phyloP scores from a whole-genome alignment of 2,329 filamentous ascomycete genomes.

The Cercospora sp. region DNA sequence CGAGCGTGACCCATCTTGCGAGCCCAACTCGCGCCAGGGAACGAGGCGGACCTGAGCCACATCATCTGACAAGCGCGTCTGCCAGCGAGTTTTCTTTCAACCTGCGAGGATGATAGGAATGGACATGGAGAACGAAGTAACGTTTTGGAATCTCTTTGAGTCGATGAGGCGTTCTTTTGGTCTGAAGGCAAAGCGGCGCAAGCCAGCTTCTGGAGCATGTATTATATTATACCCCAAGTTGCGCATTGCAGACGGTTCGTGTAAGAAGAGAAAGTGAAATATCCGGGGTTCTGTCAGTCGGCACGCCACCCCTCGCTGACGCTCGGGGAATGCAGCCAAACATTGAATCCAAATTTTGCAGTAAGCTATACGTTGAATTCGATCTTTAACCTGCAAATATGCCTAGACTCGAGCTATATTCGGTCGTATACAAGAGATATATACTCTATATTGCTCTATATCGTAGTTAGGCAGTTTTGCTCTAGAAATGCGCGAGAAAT shows the following conservation, averaged over 20 bases:
- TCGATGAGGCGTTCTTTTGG: background rate
- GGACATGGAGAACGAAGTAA: background rate
- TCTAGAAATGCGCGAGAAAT: too few relatives aligned
- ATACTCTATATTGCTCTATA: too few relatives aligned
- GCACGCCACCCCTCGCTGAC: too few relatives aligned
- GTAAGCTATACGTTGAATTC: too few relatives aligned
- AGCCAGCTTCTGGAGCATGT: slow-evolving; percentile 2
- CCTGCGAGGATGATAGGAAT: slow-evolving; percentile 12
- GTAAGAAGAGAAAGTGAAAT: background rate
- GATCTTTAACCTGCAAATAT: too few relatives aligned
- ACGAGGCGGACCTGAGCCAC: slow-evolving; percentile 10
- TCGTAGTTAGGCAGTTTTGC: too few relatives aligned
- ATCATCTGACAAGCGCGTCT: slow-evolving; percentile 19
- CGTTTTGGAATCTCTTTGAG: background rate
- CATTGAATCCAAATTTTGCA: too few relatives aligned
- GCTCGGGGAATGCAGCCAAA: too few relatives aligned
- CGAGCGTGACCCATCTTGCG: slow-evolving; percentile 6
- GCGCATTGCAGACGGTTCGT: background rate
- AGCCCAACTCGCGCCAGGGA: slow-evolving; percentile 21
- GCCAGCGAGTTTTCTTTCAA: slow-evolving; percentile 31
- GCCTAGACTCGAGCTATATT: too few relatives aligned
- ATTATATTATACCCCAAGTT: slow-evolving; percentile 2
- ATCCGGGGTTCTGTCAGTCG: too few relatives aligned
- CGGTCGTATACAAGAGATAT: too few relatives aligned
- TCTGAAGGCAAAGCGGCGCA: background rate